Percentiles rank a stretch among this genome's conserved stretches.
Evolutionary conservation across 2,329 filamentous ascomycete species (phyloP).

Genomic region (Thelonectria rubi): DNA sequence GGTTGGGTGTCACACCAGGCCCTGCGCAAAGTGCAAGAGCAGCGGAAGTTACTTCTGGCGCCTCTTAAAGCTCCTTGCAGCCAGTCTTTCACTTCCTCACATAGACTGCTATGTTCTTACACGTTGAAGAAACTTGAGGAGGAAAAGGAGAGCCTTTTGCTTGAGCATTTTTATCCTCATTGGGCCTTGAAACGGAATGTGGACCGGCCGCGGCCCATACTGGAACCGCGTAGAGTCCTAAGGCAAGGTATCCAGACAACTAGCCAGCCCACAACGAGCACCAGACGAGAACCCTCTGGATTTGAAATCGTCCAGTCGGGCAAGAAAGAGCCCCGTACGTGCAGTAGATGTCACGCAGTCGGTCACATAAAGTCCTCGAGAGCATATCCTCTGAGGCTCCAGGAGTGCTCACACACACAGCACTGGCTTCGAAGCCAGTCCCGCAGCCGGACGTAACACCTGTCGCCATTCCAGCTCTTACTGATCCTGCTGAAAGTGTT

Average conservation of each 20-base stretch:
- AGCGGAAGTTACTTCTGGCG: background rate
- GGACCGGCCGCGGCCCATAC: background rate
- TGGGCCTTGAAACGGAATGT: background rate
- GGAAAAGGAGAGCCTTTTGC: background rate
- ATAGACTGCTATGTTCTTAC: background rate
- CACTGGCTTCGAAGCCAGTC: background rate
- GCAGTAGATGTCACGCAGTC: slow-evolving; percentile 1
- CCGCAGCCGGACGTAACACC: background rate
- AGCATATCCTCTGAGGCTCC: background rate
- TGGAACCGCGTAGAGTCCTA: background rate
- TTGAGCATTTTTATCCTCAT: background rate
- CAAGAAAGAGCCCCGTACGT: background rate
- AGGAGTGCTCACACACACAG: background rate
- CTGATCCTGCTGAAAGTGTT: background rate
- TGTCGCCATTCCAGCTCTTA: too few species aligned
- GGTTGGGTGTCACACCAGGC: background rate
- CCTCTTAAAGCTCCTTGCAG: background rate
- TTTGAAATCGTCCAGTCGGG: background rate
- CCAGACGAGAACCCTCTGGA: background rate
- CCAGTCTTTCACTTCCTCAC: background rate
- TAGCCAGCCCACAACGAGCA: background rate
- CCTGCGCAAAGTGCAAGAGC: background rate
- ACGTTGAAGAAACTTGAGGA: background rate
- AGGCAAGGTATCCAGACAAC: too few species aligned
- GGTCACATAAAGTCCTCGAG: background rate